Evolutionary conservation across 2,329 filamentous ascomycete genomes (phyloP), one percentile per base, ranked within the genome.

Genomic region (Fusarium ramigenum): DNA sequence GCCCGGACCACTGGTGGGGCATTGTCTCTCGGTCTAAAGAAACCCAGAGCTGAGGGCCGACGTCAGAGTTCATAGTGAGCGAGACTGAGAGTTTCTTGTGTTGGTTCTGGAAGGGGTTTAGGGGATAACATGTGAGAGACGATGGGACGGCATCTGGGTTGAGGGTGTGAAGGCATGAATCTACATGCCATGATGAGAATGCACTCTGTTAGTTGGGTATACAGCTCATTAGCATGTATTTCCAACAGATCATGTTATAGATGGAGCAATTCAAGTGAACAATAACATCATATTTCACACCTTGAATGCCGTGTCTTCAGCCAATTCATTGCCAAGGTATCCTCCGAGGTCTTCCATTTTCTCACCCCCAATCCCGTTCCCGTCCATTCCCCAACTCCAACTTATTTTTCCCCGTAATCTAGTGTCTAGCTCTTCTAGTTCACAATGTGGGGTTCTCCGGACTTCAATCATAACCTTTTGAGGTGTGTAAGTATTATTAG

Each of bases 1-100:
- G 76, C 76, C 76, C 76, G 76, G 76, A 63, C 65, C 64, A 71
- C 66, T 74, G 54, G 69, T 74, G 71, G 71, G 57, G 59, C 71
- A 19, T 54, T 12, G 54, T 15, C 39, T 62, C 37, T 47, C 60
- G 53, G 68, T 47, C 32, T 54, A 42, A 52, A 54, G 40, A 46
- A 44, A 36, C 54, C 25, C 52, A 53, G 66, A 44, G 49, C 68
- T 60, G 61, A 73, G 66, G 70, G 39, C 58, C 63, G 61, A 73
- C 70, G 70, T 73, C 70, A 73, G 70, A 62, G 66, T 57, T 63
- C 23, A 25, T 69, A 18, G 37, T 39, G 37, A 32, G 47, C 30
- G 21, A 25, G 18, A 46, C 23, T 4, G 43, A 46, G 25, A 15
- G 44, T 19, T 32, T 23, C n/a, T 58, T 49, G n/a, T 36, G 40